phyloP scores from a whole-genome alignment of 2,329 filamentous ascomycete species.

The Thielaviopsis musarum region DNA sequence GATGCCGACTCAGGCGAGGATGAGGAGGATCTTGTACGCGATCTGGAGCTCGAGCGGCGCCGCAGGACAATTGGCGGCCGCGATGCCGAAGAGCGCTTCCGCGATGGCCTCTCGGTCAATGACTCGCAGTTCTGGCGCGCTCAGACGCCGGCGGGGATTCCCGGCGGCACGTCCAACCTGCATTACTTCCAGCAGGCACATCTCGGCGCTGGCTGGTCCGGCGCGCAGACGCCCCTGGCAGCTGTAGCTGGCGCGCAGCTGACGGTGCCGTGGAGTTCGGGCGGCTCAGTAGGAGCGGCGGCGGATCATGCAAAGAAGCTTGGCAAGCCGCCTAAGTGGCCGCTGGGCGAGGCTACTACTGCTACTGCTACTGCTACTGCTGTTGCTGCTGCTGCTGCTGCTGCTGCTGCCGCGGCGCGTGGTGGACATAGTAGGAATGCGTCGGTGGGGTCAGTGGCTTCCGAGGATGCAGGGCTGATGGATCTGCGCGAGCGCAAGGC shows the following conservation, averaged over 20 bases:
- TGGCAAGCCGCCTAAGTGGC: slow-evolving; percentile 1
- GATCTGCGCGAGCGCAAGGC: slow-evolving; percentile 15
- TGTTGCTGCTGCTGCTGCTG: too few species aligned
- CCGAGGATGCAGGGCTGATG: slow-evolving; percentile 26
- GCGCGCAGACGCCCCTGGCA: slow-evolving; percentile 62
- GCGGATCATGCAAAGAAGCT: not conserved
- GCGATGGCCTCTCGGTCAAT: slow-evolving; percentile 8
- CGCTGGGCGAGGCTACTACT: not conserved
- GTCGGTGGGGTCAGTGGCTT: slow-evolving; percentile 5
- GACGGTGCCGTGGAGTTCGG: slow-evolving; percentile 13
- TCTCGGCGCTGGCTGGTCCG: slow-evolving; percentile 52
- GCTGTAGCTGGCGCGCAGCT: slow-evolving; percentile 53
- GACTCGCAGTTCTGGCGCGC: slow-evolving; percentile 8
- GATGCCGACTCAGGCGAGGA: slow-evolving; percentile 25
- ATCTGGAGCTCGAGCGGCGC: slow-evolving; percentile 10
- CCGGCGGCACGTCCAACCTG: slow-evolving; percentile 59
- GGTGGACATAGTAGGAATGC: slow-evolving; percentile 4
- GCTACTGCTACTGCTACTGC: too few species aligned
- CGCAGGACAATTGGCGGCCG: slow-evolving; percentile 13
- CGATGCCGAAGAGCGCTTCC: slow-evolving; percentile 13
- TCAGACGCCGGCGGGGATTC: slow-evolving; percentile 37
- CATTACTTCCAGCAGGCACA: slow-evolving; percentile 65
- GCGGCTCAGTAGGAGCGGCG: not conserved
- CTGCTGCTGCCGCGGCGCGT: too few species aligned
- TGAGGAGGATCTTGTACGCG: slow-evolving; percentile 18